Evolutionary conservation across 345 rosid genomes (phyloP).

Genomic region (Aethionema arabicum): DNA sequence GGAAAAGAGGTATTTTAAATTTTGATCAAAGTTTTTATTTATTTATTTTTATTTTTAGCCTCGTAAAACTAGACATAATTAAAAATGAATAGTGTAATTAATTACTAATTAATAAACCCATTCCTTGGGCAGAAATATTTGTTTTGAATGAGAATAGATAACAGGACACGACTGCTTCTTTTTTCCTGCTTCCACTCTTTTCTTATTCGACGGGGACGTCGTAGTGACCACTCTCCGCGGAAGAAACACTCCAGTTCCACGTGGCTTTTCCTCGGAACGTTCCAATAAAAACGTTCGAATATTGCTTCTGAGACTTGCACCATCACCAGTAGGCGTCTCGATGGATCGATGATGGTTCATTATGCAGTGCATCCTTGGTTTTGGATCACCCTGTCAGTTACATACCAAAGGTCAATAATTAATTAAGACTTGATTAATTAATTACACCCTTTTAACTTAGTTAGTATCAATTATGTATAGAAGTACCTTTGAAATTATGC

Average conservation of each 20-base stretch:
- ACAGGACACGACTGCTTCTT: constrained; percentile 23
- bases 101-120: constrained; percentile 33
- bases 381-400: constrained; percentile 17
- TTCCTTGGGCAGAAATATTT: constrained; percentile 38
- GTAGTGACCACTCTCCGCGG: constrained; percentile 28
- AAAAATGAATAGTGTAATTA: background rate
- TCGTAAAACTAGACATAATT: too few relatives aligned
- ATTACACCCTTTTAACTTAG: background rate
- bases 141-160: constrained; percentile 28
- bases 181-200: background rate
- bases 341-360: constrained; percentile 18
- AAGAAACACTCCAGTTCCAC: constrained; percentile 38
- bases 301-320: background rate
- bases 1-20: too few relatives aligned
- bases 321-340: background rate
- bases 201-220: background rate
- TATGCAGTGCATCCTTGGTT: constrained; percentile 13
- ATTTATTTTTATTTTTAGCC: too few relatives aligned
- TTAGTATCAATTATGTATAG: background rate
- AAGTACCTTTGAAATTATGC: constrained; percentile 34
- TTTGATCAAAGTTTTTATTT: too few relatives aligned
- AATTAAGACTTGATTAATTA: background rate
- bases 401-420: background rate
- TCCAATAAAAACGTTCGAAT: too few relatives aligned
- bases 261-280: constrained; percentile 16